phyloP scores from a whole-genome alignment of 306 rosid genomes.

The Macrotyloma uniflorum region DNA sequence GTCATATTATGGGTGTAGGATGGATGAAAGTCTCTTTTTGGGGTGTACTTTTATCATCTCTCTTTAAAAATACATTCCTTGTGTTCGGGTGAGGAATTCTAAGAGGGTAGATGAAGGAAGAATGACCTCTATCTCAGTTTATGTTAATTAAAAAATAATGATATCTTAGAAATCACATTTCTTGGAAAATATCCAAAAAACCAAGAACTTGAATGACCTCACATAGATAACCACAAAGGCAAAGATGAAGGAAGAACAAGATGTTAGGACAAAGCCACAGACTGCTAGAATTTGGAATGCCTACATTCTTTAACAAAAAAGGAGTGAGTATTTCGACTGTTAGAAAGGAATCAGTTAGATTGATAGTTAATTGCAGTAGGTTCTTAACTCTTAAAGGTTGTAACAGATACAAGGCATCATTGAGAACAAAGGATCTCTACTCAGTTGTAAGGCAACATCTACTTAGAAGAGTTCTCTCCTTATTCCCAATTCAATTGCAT shows the following conservation, averaged over 20 bases:
- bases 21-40: too few relatives aligned
- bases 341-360: too few relatives aligned
- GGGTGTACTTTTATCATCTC: too few relatives aligned
- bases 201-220: neutral
- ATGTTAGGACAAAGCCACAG: neutral
- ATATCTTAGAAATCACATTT: neutral
- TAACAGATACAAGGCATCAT: neutral
- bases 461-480: neutral
- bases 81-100: too few relatives aligned
- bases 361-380: neutral
- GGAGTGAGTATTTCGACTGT: neutral
- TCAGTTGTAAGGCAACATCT: neutral
- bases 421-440: neutral
- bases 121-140: too few relatives aligned
- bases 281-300: neutral
- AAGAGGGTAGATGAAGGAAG: too few relatives aligned
- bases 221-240: conserved; percentile 17
- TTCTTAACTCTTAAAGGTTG: neutral
- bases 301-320: neutral
- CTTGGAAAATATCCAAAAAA: neutral
- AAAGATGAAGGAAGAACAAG: neutral
- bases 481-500: neutral
- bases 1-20: too few relatives aligned
- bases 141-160: neutral
- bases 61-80: neutral